Evolutionary conservation across 164 flowering plant genomes (phyloP).

Genomic region (Sedum album): DNA sequence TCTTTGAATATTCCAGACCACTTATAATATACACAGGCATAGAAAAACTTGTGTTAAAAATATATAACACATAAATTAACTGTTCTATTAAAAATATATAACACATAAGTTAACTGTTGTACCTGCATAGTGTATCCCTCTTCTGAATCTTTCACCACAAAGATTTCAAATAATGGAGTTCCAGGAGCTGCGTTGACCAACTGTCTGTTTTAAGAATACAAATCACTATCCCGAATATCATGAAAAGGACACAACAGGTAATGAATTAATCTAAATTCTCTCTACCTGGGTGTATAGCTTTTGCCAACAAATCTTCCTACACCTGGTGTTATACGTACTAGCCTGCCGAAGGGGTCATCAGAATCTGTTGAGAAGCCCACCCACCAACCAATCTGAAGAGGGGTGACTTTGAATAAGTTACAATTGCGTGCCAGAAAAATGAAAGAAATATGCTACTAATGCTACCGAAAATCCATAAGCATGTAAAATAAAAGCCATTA

Average conservation of each 20-base stretch:
- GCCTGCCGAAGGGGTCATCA: conserved; percentile 78
- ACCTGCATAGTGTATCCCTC: conserved; percentile 72
- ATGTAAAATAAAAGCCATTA: no score
- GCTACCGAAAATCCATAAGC: neutral
- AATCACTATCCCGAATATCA: neutral
- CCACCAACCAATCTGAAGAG: conserved; percentile 95
- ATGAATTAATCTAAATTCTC: neutral
- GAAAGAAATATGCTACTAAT: neutral
- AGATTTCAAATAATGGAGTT: conserved; percentile 84
- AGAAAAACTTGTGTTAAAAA: no score
- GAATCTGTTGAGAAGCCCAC: conserved; percentile 72
- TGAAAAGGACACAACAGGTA: neutral
- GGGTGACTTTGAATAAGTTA: neutral
- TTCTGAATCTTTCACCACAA: conserved; percentile 62
- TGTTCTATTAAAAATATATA: no score
- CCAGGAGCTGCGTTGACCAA: conserved; percentile 77
- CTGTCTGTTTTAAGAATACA: conserved; percentile 50
- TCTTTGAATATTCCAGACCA: no score
- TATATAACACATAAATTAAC: neutral
- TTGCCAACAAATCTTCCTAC: conserved; percentile 81
- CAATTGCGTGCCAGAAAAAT: neutral
- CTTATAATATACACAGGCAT: no score
- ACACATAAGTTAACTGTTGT: conserved; percentile 8
- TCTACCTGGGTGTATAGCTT: conserved; percentile 83
- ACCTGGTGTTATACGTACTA: conserved; percentile 73